phyloP scores from a whole-genome alignment of 1,284 basidiomycete genomes.

The Pulchroboletus neoregius region DNA sequence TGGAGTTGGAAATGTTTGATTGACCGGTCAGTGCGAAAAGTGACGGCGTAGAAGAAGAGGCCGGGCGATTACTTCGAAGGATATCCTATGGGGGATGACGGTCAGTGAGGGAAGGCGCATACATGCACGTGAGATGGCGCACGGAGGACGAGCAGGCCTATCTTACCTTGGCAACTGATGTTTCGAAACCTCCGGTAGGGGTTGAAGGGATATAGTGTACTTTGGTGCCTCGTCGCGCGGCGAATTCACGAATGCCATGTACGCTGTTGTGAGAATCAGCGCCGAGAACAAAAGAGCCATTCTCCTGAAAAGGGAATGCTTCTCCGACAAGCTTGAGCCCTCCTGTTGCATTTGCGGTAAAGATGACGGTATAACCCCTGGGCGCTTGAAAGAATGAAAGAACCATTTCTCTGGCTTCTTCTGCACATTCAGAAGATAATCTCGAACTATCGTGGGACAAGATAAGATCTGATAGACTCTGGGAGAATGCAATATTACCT shows the following conservation, averaged over 20 bases:
- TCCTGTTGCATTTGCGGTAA: slow-evolving; percentile 76
- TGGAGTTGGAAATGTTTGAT: slow-evolving; percentile 75
- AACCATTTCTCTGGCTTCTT: slow-evolving; percentile 65
- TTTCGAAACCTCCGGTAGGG: slow-evolving; percentile 57
- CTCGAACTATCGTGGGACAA: slow-evolving; percentile 48
- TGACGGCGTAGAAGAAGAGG: slow-evolving; percentile 41
- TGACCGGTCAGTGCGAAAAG: slow-evolving; percentile 75
- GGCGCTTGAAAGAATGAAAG: slow-evolving; percentile 72
- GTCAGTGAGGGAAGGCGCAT: slow-evolving; percentile 14
- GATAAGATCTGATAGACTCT: slow-evolving; percentile 6
- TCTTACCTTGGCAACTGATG: slow-evolving; percentile 54
- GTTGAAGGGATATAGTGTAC: slow-evolving; percentile 65
- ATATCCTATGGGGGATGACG: slow-evolving; percentile 35
- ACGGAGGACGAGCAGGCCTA: neutral
- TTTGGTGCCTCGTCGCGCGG: slow-evolving; percentile 47
- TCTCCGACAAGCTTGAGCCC: slow-evolving; percentile 80
- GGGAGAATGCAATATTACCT: slow-evolving; percentile 42
- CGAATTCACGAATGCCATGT: slow-evolving; percentile 76
- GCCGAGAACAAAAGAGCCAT: slow-evolving; percentile 58
- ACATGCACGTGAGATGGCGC: slow-evolving; percentile 11
- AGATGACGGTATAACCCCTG: slow-evolving; percentile 73
- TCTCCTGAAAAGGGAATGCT: slow-evolving; percentile 63
- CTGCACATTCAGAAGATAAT: slow-evolving; percentile 59
- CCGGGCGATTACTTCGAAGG: slow-evolving; percentile 42
- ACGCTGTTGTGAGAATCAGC: slow-evolving; percentile 81